phyloP scores from a whole-genome alignment of 306 rosid species.

The Rosa lucieae region DNA sequence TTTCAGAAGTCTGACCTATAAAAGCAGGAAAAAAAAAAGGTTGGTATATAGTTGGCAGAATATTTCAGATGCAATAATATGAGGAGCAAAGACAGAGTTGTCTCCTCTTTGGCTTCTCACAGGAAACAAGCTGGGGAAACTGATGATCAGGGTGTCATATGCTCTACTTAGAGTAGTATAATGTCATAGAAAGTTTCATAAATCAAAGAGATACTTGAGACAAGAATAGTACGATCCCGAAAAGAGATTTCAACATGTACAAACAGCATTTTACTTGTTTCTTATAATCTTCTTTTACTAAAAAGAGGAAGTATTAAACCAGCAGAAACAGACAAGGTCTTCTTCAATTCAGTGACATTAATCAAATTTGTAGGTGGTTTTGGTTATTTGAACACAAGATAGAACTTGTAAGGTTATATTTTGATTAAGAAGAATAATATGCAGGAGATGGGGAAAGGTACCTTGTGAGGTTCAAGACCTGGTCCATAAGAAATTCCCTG shows the following conservation, averaged over 20 bases:
- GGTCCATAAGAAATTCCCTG: conserved; percentile 52
- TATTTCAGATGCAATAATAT: not conserved
- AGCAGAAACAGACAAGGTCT: not conserved
- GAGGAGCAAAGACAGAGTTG: not conserved
- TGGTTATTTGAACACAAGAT: not conserved
- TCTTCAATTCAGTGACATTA: not conserved
- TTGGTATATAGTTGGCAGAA: not conserved
- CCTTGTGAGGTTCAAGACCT: conserved; percentile 47
- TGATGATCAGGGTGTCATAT: not conserved
- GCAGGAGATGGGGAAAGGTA: conserved; percentile 10
- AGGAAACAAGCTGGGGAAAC: not conserved
- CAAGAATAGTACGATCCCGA: not conserved
- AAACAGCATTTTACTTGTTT: not conserved
- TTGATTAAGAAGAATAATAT: not conserved
- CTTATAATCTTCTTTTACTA: not conserved
- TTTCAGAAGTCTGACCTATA: conserved; percentile 45
- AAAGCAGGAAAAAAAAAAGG: not conserved
- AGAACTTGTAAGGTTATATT: not conserved
- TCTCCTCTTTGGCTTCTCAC: not conserved
- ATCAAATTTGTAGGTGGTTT: not conserved
- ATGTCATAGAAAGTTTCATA: not conserved
- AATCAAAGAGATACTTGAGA: not conserved
- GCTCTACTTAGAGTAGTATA: not conserved
- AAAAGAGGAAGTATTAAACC: not conserved
- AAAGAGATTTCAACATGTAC: not conserved